A percentile compares a stretch with the other conserved stretches of the same genome.
These are phyloP conservation scores for Rhynchosporium secalis DNA, from an alignment of 2,329 filamentous ascomycete species.

Conservation along the genomic window DNA sequence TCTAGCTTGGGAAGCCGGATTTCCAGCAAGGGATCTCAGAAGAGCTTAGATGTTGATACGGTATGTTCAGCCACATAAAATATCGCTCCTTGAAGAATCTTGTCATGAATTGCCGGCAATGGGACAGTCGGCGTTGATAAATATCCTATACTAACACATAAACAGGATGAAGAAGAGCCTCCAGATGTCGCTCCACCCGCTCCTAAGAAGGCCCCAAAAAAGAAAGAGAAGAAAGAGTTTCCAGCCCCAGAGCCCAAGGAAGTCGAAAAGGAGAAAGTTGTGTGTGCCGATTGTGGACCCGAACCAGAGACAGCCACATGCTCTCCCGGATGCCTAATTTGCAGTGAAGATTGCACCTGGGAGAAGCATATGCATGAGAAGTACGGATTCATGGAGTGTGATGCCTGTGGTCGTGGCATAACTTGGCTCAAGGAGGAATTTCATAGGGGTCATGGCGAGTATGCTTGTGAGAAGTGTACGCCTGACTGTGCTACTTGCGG, in stretches of 20 bases:
- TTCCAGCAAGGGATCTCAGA: slow-evolving; percentile 2
- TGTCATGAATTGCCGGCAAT: not conserved
- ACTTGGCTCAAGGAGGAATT: slow-evolving; percentile 14
- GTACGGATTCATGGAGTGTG: slow-evolving; percentile 11
- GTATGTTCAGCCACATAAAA: not conserved
- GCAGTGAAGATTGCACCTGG: slow-evolving; percentile 12
- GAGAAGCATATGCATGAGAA: slow-evolving; percentile 14
- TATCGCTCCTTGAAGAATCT: not conserved
- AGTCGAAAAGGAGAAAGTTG: not conserved
- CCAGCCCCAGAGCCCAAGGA: not conserved
- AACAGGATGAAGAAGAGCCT: not conserved
- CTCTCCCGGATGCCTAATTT: slow-evolving; percentile 2
- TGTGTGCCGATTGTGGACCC: slow-evolving; percentile 2
- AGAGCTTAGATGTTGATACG: not conserved
- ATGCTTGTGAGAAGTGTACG: slow-evolving; percentile 17
- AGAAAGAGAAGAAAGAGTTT: not conserved
- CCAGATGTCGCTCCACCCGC: not conserved
- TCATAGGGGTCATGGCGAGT: slow-evolving; percentile 15
- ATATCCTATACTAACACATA: not conserved
- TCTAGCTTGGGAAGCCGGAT: slow-evolving; percentile 8
- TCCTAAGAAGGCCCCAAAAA: not conserved
- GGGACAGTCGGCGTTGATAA: not conserved
- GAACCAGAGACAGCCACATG: slow-evolving; percentile 1
- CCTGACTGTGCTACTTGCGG: slow-evolving; percentile 16
- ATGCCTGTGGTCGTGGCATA: slow-evolving; percentile 6